Base-by-base conservation (phyloP, 2,329 filamentous ascomycete species). In the Apiospora hydei region DNA sequence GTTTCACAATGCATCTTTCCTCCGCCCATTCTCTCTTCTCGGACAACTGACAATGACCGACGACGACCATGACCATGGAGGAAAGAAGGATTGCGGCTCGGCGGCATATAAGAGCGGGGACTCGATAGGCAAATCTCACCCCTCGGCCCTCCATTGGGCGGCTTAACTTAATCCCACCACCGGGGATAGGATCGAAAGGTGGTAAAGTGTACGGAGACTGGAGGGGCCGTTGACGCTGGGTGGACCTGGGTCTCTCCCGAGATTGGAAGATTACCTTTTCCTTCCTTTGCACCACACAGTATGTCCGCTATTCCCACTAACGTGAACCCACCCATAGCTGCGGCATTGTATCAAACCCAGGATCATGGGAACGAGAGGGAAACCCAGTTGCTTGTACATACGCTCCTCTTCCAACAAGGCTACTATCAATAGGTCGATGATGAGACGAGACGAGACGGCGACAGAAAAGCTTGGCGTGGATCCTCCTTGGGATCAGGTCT, bases 361-460 rank as follows among this genome's bases (percentile, higher is more conserved):
- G 57, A 64, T 64, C 57, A 64, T 41, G 34, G 57, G 14, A 64
- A 10, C 21, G 14, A n/a, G 34, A 10, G 34, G 34, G 18, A 64
- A 38, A 38, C 16, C 53, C 53, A 61, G 30, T 38, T 38, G 34
- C 34, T 34, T 38, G 53, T 64, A 64, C 34, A n/a, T 64, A 18
- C 21, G 34, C 41, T 24, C 41, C 57, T 64, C 18, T n/a, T 18
- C 57, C 30, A 41, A 64, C 4, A 38, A 41, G 21, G 18, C 26
- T 30, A 30, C 57, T 64, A 24, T 41, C 57, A 21, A 38, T 41
- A 64, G 34, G 57, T n/a, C 11, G 8, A 38, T 64, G 57, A 64
- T 68, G 44, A 68, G 66, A 68, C 44, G 66, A 68, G 66, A 46
- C 66, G 66, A 68, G 66, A 68, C 66, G 26, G n/a, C 66, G 66